Evolutionary conservation across 129 eudicot species (phyloP), one percentile per base, ranked within the genome.

Genomic region (Flaveria robusta): DNA sequence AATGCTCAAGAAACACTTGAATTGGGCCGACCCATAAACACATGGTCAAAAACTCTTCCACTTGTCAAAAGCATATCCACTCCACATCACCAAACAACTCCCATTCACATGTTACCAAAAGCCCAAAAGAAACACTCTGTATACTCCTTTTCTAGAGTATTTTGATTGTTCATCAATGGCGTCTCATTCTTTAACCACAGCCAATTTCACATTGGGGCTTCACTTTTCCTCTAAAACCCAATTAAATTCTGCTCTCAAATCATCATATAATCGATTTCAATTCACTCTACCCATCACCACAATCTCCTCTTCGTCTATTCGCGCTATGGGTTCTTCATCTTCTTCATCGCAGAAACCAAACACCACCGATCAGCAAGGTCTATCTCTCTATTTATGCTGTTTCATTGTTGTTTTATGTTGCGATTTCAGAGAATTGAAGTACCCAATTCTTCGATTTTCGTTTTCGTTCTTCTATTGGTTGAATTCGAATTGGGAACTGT

Each of bases 291-390:
- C 77, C 23, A 80, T 56, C 43, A 68, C 52, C 66, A 81, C 81
- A 58, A 12, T 47, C 55, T 60, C 54, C 55, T 60, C 54, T 49
- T 42, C 85, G 60, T 63, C 88, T 24, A 60, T 88, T 85, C 87
- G 88, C 70, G 84, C 87, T 3, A 92, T 92, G 98, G 98, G 98
- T 54, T 92, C 98, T 70, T 92, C 98, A 0, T 79, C 96, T 37
- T 91, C 96, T 47, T 92, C 89, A 39, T 72, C 93, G 23, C 87
- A 80, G 64, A 87, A 84, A 76, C 89, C 90, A 74, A 90, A 80
- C 34, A 71, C 83, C 78, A 34, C 80, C 6, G 39, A 52, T 66
- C 72, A 54, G 9, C 96, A 87, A 92, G 96, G 96, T 92, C 75
- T 75, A 66, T 69, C 27, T 46, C 11, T 68, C 34, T 43, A 4